Base-by-base conservation (phyloP, 2,329 filamentous ascomycete species). In the Phaeosphaeriaceae sp. region DNA sequence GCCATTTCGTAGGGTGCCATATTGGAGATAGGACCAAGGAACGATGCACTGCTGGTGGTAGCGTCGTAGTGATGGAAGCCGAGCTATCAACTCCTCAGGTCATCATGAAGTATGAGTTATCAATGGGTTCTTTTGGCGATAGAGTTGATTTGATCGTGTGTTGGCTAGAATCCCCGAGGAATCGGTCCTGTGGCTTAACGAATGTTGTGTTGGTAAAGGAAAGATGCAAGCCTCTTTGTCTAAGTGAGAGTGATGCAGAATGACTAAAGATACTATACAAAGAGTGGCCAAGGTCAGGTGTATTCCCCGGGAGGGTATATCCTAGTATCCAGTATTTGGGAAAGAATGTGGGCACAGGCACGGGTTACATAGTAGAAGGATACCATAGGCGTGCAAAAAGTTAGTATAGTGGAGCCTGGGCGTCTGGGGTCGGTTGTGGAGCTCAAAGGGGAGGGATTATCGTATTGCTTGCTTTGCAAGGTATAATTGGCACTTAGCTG, bases 401-500 rank as follows among this genome's bases (percentile, higher is more conserved):
- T 43, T 46, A 45, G 46, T 43, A 42, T 33, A 41, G 42, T 39
- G 35, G 42, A 39, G 34, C 15, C 41, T 38, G 29, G 34, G 46
- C 42, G 37, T 45, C 15, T 40, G 38, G 30, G 33, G 21, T 45
- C 46, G 48, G 47, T 43, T 49, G 56, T 50, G 46, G 43, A 26
- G 28, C 28, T 48, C 44, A 49, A 44, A 54, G 52, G 23, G 58
- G 50, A 52, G 46, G 42, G 52, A 63, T 58, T 50, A 49, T 38
- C 61, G 32, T 46, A 40, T 20, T 26, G 41, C 48, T 45, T 62
- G 37, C 52, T 56, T 33, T 48, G 56, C 42, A 43, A 35, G 50
- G 42, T 37, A 48, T 57, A 51, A 53, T 44, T 41, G 48, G 52
- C 20, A 58, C 58, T 52, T 53, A 54, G 52, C 49, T 47, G 49